Evolutionary conservation across 2,329 filamentous ascomycete species (phyloP), one percentile per base, ranked within the genome.

Genomic region (Talaromyces sp.): DNA sequence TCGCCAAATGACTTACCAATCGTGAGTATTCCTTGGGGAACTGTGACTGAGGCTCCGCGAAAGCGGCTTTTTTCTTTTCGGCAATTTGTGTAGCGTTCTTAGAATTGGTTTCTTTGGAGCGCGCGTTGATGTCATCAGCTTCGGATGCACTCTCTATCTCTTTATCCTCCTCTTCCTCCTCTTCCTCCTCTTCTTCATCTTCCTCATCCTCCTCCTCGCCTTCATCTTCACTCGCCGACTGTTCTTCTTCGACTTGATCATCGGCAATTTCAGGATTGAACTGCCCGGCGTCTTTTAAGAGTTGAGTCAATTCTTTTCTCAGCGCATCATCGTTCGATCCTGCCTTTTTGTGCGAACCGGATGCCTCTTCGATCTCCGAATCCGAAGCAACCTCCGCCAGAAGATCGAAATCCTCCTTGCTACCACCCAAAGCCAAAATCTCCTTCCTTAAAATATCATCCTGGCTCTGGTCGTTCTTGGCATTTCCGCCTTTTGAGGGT

Each of bases 391-490:
- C 73, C 61, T 73, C 79, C 24, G 76, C 80, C 65, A 84, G 70
- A 27, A 84, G 70, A 56, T 82, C 77, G 64, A 82, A 72, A 68
- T 84, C 81, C 60, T 83, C 82, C 68, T 82, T 75, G n/a, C 78
- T 82, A 57, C 82, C 82, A 37, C 82, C 82, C 61, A 83, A 75
- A 5, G 77, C 77, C 66, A 80, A 66, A 66, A 83, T 79, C 66
- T 82, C 81, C 66, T 78, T 73, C 58, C 77, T 73, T 45, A 83
- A 71, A 41, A 71, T 70, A 68, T 78, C 73, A 39, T 75, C 70
- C 3, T 69, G 67, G 7, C 67, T 60, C 22, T 71, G 70, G 11
- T 47, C 27, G 13, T 35, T 57, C 33, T 62, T 16, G 10, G 64
- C 59, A 14, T 67, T 63, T 35, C 71, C 73, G 16, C 66, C 47